These are phyloP conservation scores for Teunomyces tritomae DNA, from an alignment of 805 yeast species.

Conservation along the genomic window DNA sequence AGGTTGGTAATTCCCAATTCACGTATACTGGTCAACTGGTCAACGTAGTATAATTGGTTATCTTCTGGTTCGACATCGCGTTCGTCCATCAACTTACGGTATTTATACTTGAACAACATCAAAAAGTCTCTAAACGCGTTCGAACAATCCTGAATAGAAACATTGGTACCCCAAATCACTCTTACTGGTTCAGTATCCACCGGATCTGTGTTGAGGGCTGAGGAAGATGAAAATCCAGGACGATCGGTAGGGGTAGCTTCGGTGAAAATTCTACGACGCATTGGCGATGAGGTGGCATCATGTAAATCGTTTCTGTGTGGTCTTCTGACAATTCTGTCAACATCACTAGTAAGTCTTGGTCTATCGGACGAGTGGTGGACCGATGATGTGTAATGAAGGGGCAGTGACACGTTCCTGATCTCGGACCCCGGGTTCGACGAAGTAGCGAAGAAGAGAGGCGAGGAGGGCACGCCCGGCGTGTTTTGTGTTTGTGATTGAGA, in stretches of 20 bases:
- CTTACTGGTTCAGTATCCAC: constrained; percentile 67
- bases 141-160: constrained; percentile 84
- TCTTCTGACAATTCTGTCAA: constrained; percentile 44
- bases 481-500: constrained; percentile 36
- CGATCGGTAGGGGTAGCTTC: constrained; percentile 20
- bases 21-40: constrained; percentile 70
- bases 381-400: constrained; percentile 49
- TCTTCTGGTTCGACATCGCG: constrained; percentile 48
- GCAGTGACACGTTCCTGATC: constrained; percentile 44
- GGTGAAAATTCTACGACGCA: constrained; percentile 58
- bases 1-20: constrained; percentile 77
- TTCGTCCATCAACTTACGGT: constrained; percentile 55
- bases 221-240: constrained; percentile 18
- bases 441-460: constrained; percentile 54
- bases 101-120: constrained; percentile 76
- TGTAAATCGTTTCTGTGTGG: constrained; percentile 76
- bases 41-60: constrained; percentile 71
- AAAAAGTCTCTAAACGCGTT: constrained; percentile 78
- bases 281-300: constrained; percentile 68
- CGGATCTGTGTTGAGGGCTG: constrained; percentile 28
- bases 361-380: constrained; percentile 36
- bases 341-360: constrained; percentile 39
- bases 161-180: constrained; percentile 98
- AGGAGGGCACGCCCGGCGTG: constrained; percentile 46
- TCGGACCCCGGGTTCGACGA: constrained; percentile 43